Evolutionary conservation across 306 rosid genomes (phyloP).

Genomic region (Casuarina glauca): DNA sequence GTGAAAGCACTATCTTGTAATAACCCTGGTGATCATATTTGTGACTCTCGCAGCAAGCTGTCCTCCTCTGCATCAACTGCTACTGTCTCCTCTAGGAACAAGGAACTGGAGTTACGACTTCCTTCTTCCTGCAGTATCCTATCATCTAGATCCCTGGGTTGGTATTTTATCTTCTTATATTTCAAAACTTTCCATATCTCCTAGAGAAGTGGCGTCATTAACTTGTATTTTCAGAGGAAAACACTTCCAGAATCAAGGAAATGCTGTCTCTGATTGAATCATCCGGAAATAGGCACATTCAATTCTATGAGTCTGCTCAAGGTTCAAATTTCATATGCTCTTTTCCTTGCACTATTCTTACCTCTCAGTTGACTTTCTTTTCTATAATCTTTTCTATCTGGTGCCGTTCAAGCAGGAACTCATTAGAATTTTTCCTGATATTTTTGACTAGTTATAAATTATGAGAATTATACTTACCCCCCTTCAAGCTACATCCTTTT

Average conservation of each 20-base stretch:
- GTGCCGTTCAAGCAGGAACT: background rate
- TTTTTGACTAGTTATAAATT: background rate
- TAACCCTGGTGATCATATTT: slow-evolving; percentile 24
- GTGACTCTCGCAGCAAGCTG: slow-evolving; percentile 27
- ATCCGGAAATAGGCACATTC: slow-evolving; percentile 21
- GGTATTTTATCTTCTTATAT: slow-evolving; percentile 30
- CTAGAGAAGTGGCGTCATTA: slow-evolving; percentile 7
- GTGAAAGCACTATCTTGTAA: slow-evolving; percentile 24
- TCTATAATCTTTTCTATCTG: background rate
- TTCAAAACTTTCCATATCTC: slow-evolving; percentile 15
- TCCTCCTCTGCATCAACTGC: slow-evolving; percentile 27
- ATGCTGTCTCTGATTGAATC: slow-evolving; percentile 26
- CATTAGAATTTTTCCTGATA: background rate
- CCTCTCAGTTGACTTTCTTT: background rate
- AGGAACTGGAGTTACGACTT: slow-evolving; percentile 25
- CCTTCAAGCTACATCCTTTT: no score
- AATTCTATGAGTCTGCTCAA: slow-evolving; percentile 24
- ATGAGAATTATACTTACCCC: background rate
- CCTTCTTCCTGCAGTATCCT: slow-evolving; percentile 35
- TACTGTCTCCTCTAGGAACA: slow-evolving; percentile 26
- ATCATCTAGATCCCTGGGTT: slow-evolving; percentile 50
- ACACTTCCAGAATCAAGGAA: slow-evolving; percentile 28
- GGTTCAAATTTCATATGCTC: slow-evolving; percentile 24
- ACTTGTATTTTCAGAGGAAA: slow-evolving; percentile 29
- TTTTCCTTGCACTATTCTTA: background rate